These are phyloP conservation scores for Ceratobasidium sp. DNA, from an alignment of 1,284 basidiomycete genomes.

Conservation along the genomic window DNA sequence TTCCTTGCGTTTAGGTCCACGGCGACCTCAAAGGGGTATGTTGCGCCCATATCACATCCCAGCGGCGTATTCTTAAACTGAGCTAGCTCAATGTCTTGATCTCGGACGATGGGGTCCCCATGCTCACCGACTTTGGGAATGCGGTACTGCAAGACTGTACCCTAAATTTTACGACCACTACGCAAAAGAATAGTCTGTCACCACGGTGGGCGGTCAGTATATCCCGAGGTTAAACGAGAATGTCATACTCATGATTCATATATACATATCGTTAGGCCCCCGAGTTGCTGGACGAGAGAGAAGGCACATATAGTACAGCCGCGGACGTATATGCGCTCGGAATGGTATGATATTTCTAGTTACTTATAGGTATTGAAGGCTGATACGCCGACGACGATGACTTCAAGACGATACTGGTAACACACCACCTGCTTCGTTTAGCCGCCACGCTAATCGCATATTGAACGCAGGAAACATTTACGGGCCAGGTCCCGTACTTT, in stretches of 20 bases:
- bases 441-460: neutral
- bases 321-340: constrained; percentile 23
- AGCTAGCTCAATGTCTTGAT: constrained; percentile 1
- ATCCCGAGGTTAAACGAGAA: neutral
- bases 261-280: neutral
- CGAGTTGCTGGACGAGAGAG: neutral
- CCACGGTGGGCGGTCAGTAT: neutral
- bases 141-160: neutral
- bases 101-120: neutral
- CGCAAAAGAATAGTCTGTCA: neutral
- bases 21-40: constrained; percentile 19
- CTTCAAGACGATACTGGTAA: constrained; percentile 8
- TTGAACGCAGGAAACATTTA: neutral
- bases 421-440: neutral
- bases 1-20: too few relatives aligned
- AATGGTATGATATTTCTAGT: neutral
- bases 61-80: too few relatives aligned
- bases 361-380: neutral
- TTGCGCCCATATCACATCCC: too few relatives aligned
- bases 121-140: constrained; percentile 4
- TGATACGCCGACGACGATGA: neutral
- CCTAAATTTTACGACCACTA: neutral
- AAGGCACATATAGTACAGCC: neutral
- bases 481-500: neutral
- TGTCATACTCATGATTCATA: neutral